A percentile compares a stretch with the other conserved stretches of the same genome.
Conservation (phyloP, 257 asterid genomes). For the Cinchona pubescens region DNA sequence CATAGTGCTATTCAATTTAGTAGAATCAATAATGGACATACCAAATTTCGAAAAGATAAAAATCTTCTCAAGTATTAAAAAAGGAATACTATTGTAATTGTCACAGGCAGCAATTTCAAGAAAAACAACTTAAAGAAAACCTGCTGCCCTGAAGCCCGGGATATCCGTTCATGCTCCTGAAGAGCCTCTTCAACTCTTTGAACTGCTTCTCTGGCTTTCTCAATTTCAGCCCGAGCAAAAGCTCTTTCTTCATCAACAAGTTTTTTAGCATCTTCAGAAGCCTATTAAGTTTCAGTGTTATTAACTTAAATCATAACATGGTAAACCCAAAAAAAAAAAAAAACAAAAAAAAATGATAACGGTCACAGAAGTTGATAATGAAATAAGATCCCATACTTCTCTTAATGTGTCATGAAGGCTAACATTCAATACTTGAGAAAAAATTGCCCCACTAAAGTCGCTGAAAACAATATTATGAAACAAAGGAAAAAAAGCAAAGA, state of each 20-base stretch:
- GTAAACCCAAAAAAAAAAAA: background rate
- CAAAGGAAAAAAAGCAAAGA: background rate
- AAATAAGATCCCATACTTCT: background rate
- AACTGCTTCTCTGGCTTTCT: slow-evolving; percentile 93
- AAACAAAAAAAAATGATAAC: background rate
- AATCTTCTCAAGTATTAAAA: background rate
- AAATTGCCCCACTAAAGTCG: background rate
- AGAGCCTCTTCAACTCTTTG: slow-evolving; percentile 98
- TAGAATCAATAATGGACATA: background rate
- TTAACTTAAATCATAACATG: background rate
- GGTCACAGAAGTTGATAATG: background rate
- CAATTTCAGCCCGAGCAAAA: slow-evolving; percentile 88
- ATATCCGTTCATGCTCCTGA: slow-evolving; percentile 80
- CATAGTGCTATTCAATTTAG: background rate
- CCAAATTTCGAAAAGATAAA: background rate
- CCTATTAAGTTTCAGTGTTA: slow-evolving; percentile 38
- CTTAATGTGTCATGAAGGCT: background rate
- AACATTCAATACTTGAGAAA: background rate
- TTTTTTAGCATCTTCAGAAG: slow-evolving; percentile 94
- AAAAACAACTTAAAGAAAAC: slow-evolving; percentile 30
- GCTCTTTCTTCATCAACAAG: slow-evolving; percentile 90
- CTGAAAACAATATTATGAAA: background rate
- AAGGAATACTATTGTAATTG: background rate
- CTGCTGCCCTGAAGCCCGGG: slow-evolving; percentile 89
- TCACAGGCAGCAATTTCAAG: background rate